These are phyloP conservation scores for Davidsoniella virescens DNA, from an alignment of 2,329 filamentous ascomycete genomes.

Conservation along the genomic window DNA sequence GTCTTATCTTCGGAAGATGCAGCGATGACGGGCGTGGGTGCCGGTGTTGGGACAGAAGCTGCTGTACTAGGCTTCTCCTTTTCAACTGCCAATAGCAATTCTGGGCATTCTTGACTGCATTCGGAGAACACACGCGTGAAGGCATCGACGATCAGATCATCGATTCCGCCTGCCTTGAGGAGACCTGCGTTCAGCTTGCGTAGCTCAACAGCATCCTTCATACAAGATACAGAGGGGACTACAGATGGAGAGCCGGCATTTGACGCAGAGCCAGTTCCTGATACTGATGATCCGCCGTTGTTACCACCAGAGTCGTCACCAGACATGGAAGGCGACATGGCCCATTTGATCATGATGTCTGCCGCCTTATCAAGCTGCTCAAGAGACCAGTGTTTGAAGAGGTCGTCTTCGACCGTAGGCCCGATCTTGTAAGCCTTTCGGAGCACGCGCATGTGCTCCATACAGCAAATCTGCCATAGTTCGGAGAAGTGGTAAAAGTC, in stretches of 20 bases:
- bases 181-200: constrained; percentile 68
- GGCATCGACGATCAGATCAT: constrained; percentile 84
- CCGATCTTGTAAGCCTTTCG: constrained; percentile 32
- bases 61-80: constrained; percentile 20
- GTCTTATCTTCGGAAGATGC: constrained; percentile 10
- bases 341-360: constrained; percentile 40
- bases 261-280: neutral
- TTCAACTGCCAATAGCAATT: constrained; percentile 2
- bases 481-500: constrained; percentile 53
- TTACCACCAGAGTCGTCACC: neutral
- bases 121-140: constrained; percentile 37
- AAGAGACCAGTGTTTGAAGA: constrained; percentile 34
- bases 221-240: constrained; percentile 30
- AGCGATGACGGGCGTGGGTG: neutral
- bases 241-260: neutral
- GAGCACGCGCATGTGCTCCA: constrained; percentile 36
- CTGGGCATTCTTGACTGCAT: constrained; percentile 5
- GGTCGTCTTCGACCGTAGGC: constrained; percentile 31
- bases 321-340: constrained; percentile 22
- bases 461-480: constrained; percentile 40
- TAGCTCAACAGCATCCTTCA: constrained; percentile 41
- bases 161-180: constrained; percentile 72
- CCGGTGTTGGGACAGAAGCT: neutral
- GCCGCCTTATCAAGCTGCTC: constrained; percentile 43
- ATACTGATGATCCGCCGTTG: neutral